Evolutionary conservation across 208 protist genomes (phyloP), one percentile per base, ranked within the genome.

Genomic region (Angomonas deanei): DNA sequence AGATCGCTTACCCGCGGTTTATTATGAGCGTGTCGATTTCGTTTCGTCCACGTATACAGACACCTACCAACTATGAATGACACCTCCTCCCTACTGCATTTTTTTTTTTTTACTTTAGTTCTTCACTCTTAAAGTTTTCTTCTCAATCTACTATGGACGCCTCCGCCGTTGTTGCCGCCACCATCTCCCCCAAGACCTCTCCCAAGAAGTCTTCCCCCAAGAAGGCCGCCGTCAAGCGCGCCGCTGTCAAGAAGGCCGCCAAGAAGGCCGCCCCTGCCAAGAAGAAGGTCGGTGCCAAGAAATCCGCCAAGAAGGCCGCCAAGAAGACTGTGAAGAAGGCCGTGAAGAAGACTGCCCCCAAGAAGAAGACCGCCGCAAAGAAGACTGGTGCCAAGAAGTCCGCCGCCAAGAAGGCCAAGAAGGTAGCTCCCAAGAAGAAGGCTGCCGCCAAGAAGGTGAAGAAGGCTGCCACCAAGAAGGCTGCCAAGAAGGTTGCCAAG

Each of bases 291-390:
- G 50, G 21, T 24, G 50, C 50, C 46, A 72, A 72, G 67, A 66
- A 66, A 50, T 11, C 50, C 50, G 50, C 50, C 46, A 72, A 72
- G 67, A 66, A 66, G 58, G 24, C 59, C 0, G 70, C 54, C 23
- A 76, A 76, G 70, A 76, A 70, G 70, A 24, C 64, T 1, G 53
- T 26, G 39, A 70, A 67, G 70, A 76, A 74, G 70, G 52, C 53
- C 31, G 60, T 56, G 49, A 65, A 68, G 63, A 68, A 62, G 57
- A 49, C 6, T 6, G 57, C 57, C 30, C 13, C 31, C 30, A 24
- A 19, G 54, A 60, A 60, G 54, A 60, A 60, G 54, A 32, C 54
- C 23, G 46, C 46, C 24, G 50, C 50, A 11, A 56, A 56, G 50
- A 56, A 64, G 54, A 48, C 46, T 17, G 19, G 19, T 13, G 32